Evolutionary conservation across 208 protist genomes (phyloP), one percentile per base, ranked within the genome.

Genomic region (Angomonas ambiguus): DNA sequence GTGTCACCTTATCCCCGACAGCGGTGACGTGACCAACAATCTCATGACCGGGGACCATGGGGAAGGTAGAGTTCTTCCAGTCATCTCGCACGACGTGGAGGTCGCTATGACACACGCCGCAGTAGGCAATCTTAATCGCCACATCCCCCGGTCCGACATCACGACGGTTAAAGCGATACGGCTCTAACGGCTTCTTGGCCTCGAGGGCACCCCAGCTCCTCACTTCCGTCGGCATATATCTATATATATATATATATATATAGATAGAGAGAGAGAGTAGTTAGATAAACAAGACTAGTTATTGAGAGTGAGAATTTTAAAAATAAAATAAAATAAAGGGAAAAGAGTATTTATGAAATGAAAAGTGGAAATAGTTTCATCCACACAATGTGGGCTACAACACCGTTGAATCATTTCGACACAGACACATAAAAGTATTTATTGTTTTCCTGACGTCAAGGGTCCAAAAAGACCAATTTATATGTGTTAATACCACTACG

Each of bases 101-200:
- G 70, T 95, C 87, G 62, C 69, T 91, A 83, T 91, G 87, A 83
- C 89, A 95, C 51, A 92, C 82, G 34, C 87, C 85, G 72, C 88
- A 92, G 79, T 79, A 83, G 63, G 48, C 76, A 60, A 94, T 87
- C 62, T 88, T 76, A 75, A 95, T 89, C 74, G 42, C 69, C 38
- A 88, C 81, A 58, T 91, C 84, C 32, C 80, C 71, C 2, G 59
- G 58, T 24, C 60, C 65, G 18, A 80, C 64, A 51, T 65, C 76
- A 62, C 79, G 76, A n/a, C 74, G 79, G 69, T 73, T 33, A 34
- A 88, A 77, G 32, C 51, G 33, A 63, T 77, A 74, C 63, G 58
- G 62, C 65, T 74, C 57, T 33, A 91, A 72, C 33, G 76, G 79
- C 35, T 59, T 65, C 45, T 41, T 83, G 22, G 76, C 79, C 13